Evolutionary conservation across 139 green algal genomes (phyloP).

Genomic region (Chloropicon primus): DNA sequence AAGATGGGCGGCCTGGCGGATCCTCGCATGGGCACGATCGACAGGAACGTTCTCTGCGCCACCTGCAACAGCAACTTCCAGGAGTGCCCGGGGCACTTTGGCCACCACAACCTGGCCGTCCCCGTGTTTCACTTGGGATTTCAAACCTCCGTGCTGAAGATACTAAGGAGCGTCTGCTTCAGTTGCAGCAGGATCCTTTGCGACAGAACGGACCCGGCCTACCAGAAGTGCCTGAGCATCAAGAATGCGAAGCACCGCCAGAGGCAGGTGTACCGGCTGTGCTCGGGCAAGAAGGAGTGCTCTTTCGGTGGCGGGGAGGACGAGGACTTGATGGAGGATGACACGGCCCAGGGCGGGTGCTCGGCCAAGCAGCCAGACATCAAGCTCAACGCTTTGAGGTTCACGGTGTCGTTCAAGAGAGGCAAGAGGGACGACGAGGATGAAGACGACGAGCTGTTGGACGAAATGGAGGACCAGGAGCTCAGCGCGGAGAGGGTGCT

Average conservation of each 20-base stretch:
- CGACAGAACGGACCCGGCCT: neutral
- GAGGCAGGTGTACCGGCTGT: neutral
- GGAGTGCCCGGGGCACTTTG: slow-evolving; percentile 94
- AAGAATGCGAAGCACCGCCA: slow-evolving; percentile 41
- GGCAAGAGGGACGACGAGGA: neutral
- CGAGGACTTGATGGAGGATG: neutral
- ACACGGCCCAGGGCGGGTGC: neutral
- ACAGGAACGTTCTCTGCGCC: slow-evolving; percentile 25
- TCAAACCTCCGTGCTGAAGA: slow-evolving; percentile 80
- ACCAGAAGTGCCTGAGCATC: no score
- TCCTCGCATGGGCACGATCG: slow-evolving; percentile 82
- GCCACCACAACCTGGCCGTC: slow-evolving; percentile 89
- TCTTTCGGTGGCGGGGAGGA: neutral
- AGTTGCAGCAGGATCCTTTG: slow-evolving; percentile 63
- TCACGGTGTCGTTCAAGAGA: neutral
- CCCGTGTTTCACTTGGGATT: slow-evolving; percentile 95
- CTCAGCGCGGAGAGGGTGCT: slow-evolving; percentile 62
- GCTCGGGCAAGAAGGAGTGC: neutral
- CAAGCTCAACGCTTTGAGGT: neutral
- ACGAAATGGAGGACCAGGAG: slow-evolving; percentile 40
- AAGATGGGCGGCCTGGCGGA: slow-evolving; percentile 82
- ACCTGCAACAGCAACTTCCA: slow-evolving; percentile 15
- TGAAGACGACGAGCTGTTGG: neutral
- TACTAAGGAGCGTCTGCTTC: slow-evolving; percentile 88
- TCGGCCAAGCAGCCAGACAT: neutral